Evolutionary conservation across 169 alveolate species (phyloP), one percentile per base, ranked within the genome.

Genomic region (Babesia divergens): DNA sequence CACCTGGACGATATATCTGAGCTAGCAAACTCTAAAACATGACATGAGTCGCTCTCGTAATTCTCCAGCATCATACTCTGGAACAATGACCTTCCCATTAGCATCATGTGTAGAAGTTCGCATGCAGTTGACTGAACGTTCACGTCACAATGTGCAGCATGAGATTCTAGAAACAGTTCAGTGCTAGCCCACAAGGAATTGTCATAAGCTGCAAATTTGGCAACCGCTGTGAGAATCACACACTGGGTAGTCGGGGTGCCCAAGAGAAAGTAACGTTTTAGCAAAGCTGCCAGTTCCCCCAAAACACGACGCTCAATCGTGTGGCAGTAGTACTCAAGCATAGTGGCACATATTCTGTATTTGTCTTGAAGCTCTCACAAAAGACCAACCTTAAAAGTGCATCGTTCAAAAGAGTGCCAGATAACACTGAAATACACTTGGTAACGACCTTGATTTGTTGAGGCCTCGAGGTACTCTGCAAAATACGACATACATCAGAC

Each of bases 401-500:
- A 44, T 72, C 76, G 54, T 50, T 82, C 29, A 51, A 52, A 2
- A 54, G 42, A 28, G 38, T 40, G 13, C 34, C 54, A 18, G 24
- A 38, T 35, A 43, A 35, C 59, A 53, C 67, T 0, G 24, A n/a
- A 7, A 55, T 32, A 29, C 65, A 44, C 44, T 2, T 1, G 6
- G 47, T 35, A 20, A 40, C 66, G 29, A 72, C 43, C 9, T 49
- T 40, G 47, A 66, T 67, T 35, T 92, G 96, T 44, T 66, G 59
- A 4, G 70, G 67, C 9, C 65, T 62, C 22, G 82, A 28, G 0
- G 43, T 47, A 34, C 44, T 32, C 16, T 44, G 37, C 0, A 62
- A 22, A 0, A 89, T 29, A 56, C 95, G 74, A 42, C 76, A 89
- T 89, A 96, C 91, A 24, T 90, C 91, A 54, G 94, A 96, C 22